Percentiles rank a stretch among this genome's conserved stretches.
Conservation (phyloP, 345 rosid species). For the Camelina hispida region DNA sequence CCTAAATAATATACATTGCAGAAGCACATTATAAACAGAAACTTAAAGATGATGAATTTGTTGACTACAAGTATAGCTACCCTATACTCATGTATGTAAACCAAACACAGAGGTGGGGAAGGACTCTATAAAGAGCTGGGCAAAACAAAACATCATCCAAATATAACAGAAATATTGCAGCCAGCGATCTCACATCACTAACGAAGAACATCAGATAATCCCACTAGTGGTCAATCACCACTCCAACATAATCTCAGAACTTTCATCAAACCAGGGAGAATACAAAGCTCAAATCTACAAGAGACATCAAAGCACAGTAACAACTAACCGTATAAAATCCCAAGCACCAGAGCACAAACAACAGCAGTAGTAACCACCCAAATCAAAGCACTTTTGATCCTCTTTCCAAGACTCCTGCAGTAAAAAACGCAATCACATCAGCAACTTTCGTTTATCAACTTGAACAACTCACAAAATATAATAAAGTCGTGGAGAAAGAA, state of each 20-base stretch:
- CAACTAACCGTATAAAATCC: slow-evolving; percentile 87
- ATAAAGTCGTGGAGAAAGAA: slow-evolving; percentile 33
- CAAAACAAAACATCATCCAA: too few relatives aligned
- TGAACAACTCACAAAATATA: not conserved
- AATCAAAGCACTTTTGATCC: slow-evolving; percentile 77
- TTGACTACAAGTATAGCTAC: too few relatives aligned
- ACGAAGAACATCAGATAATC: slow-evolving; percentile 4
- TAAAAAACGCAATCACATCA: slow-evolving; percentile 20
- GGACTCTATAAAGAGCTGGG: too few relatives aligned
- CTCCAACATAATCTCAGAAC: slow-evolving; percentile 7
- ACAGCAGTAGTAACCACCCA: slow-evolving; percentile 87
- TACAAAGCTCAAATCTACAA: slow-evolving; percentile 1
- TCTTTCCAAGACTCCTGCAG: slow-evolving; percentile 78
- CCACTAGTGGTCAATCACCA: slow-evolving; percentile 19
- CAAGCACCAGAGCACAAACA: slow-evolving; percentile 84
- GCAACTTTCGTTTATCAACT: not conserved
- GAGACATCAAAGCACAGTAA: not conserved
- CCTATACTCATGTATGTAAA: too few relatives aligned
- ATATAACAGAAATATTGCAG: not conserved
- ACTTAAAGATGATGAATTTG: too few relatives aligned
- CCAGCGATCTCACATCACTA: not conserved
- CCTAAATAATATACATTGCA: slow-evolving; percentile 57
- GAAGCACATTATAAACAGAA: slow-evolving; percentile 13
- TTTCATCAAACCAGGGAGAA: slow-evolving; percentile 5
- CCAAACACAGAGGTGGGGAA: too few relatives aligned